Evolutionary conservation across 2,329 filamentous ascomycete genomes (phyloP), one percentile per base, ranked within the genome.

Genomic region (Colletotrichum ledebouriae): DNA sequence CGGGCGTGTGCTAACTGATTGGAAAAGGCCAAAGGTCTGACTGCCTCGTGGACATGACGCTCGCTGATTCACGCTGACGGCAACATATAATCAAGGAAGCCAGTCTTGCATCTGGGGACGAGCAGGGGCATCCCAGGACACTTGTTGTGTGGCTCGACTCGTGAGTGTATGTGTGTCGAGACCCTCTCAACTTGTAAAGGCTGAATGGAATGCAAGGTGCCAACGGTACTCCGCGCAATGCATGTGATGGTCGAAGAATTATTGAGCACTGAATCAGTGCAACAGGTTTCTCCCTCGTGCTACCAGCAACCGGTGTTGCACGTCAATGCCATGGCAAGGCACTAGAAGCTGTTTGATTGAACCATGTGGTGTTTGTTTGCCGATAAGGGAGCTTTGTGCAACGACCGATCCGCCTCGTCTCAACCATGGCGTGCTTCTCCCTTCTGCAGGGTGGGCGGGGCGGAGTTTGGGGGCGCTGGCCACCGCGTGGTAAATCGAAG

Each of bases 351-450:
- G 25, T 62, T 66, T 41, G 41, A 53, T 61, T 55, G 63, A 66
- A 55, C 49, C 59, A 44, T 52, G 42, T 50, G 59, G 56, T 59
- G 56, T 55, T 44, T 63, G 63, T 44, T 67, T 63, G 44, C 34
- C 44, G 57, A 58, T 55, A 34, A 22, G 29, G 29, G 59, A 17
- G 59, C 64, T 57, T 57, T 67, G 50, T 63, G 59, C 64, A 50
- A 50, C 50, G 4, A 37, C 25, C 25, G 52, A 58, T 33, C 52
- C 50, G 29, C 34, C 42, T 57, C 59, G 29, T 67, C 59, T 63
- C 42, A 67, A 52, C 25, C 52, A 63, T 63, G 59, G 59, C 64
- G 59, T 58, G 50, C 42, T 67, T 44, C 59, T 44, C 42, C 17
- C 42, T 44, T 42, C 17, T 37, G 63, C 49, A 42, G 37, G 42